phyloP scores from a whole-genome alignment of 352 stramenopile genomes.

The Phytopythium vexans region DNA sequence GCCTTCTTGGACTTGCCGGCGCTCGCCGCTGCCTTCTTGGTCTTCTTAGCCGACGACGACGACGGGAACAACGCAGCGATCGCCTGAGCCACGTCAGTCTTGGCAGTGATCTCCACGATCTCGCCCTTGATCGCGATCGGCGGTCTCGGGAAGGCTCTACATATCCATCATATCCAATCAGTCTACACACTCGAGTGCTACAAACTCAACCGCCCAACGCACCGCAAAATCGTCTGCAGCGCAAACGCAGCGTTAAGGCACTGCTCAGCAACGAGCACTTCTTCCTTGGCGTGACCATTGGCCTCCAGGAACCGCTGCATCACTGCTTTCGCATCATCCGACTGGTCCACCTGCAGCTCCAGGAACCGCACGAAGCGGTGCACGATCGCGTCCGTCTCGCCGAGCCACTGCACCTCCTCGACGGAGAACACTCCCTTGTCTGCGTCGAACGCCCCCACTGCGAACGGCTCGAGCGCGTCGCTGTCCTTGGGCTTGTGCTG shows the following conservation, averaged over 20 bases:
- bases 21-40: background rate
- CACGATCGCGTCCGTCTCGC: conserved; percentile 48
- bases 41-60: conserved; percentile 6
- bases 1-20: conserved; percentile 25
- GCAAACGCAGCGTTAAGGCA: conserved; percentile 79
- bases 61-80: conserved; percentile 49
- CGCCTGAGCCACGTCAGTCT: conserved; percentile 32
- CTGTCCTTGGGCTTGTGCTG: conserved; percentile 29
- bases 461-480: conserved; percentile 34
- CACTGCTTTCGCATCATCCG: conserved; percentile 32
- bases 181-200: background rate
- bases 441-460: conserved; percentile 56
- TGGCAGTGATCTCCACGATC: conserved; percentile 40
- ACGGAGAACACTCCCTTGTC: conserved; percentile 57
- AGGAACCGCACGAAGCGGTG: conserved; percentile 76
- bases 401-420: conserved; percentile 66
- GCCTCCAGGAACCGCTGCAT: conserved; percentile 49
- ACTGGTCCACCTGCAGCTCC: conserved; percentile 63
- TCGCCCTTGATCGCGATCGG: conserved; percentile 45
- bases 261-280: conserved; percentile 48
- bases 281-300: conserved; percentile 48
- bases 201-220: background rate
- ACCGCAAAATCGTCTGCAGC: conserved; percentile 69
- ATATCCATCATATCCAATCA: background rate
- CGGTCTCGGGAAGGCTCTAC: conserved; percentile 52